Evolutionary conservation across 2,329 filamentous ascomycete genomes (phyloP).

Genomic region (Diaporthe vaccinii): DNA sequence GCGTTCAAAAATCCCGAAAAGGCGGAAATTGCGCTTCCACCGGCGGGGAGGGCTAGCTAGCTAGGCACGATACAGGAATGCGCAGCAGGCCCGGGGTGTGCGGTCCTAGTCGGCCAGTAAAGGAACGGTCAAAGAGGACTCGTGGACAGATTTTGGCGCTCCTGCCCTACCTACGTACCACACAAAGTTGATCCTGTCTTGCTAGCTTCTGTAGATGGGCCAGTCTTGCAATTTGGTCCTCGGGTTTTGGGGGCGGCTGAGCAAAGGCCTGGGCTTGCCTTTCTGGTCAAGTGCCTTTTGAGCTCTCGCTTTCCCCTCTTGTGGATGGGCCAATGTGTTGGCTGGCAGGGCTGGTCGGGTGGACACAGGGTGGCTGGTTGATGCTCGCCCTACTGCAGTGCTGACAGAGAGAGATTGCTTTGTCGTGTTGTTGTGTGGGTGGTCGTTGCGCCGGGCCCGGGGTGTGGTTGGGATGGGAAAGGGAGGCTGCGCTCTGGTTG

Average conservation of each 20-base stretch:
- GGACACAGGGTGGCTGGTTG: constrained; percentile 13
- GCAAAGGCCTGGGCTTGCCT: background rate
- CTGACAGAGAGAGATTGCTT: constrained; percentile 3
- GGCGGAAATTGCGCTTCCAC: constrained; percentile 16
- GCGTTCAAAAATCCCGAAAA: background rate
- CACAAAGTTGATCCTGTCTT: constrained; percentile 9
- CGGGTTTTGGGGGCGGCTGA: background rate
- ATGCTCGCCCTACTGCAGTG: constrained; percentile 30
- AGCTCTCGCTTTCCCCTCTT: background rate
- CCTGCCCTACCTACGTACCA: background rate
- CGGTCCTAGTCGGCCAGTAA: background rate
- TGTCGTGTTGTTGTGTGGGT: background rate
- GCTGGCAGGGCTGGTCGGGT: background rate
- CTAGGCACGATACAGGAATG: background rate
- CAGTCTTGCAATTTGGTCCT: background rate
- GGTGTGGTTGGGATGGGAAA: background rate
- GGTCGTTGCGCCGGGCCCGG: constrained; percentile 9
- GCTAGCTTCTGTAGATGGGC: background rate
- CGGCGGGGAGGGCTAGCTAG: background rate
- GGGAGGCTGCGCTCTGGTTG: background rate
- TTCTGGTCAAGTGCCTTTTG: background rate
- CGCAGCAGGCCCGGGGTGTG: background rate
- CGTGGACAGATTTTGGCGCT: background rate
- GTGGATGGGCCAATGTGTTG: background rate
- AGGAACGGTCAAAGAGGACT: background rate